Evolutionary conservation across 1,284 basidiomycete species (phyloP).

Genomic region (Leccinum holopus): DNA sequence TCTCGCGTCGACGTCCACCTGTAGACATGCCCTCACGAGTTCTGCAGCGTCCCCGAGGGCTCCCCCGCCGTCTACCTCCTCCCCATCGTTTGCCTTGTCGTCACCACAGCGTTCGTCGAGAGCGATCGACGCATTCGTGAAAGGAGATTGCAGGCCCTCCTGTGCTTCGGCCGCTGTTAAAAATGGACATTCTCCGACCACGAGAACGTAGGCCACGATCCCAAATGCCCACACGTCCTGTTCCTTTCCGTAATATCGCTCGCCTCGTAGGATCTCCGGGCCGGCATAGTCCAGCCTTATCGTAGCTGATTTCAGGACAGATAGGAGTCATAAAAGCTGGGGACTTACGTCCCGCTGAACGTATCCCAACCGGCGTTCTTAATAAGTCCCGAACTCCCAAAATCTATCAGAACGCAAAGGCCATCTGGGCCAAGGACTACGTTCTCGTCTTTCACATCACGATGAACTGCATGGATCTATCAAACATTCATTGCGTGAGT

Average conservation of each 20-base stretch:
- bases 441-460: conserved; percentile 99
- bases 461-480: conserved; percentile 67
- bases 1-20: conserved; percentile 65
- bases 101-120: conserved; percentile 76
- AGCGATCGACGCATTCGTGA: conserved; percentile 67
- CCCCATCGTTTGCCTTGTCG: conserved; percentile 65
- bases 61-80: conserved; percentile 79
- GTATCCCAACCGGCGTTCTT: conserved; percentile 90
- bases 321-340: conserved; percentile 4
- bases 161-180: conserved; percentile 83
- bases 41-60: conserved; percentile 76
- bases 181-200: conserved; percentile 96
- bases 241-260: conserved; percentile 93
- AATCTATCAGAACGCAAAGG: conserved; percentile 92
- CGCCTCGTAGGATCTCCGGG: conserved; percentile 94
- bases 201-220: conserved; percentile 94
- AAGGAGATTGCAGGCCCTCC: conserved; percentile 72
- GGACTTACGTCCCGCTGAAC: conserved; percentile 86
- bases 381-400: conserved; percentile 89
- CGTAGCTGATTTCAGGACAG: conserved; percentile 18
- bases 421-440: conserved; percentile 76
- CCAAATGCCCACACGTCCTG: conserved; percentile 99
- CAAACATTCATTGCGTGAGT: conserved; percentile 9
- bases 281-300: conserved; percentile 92
- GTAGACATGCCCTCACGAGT: conserved; percentile 77